Evolutionary conservation across 1,284 basidiomycete species (phyloP), one percentile per base, ranked within the genome.

Genomic region (Fomitopsis pinicola): DNA sequence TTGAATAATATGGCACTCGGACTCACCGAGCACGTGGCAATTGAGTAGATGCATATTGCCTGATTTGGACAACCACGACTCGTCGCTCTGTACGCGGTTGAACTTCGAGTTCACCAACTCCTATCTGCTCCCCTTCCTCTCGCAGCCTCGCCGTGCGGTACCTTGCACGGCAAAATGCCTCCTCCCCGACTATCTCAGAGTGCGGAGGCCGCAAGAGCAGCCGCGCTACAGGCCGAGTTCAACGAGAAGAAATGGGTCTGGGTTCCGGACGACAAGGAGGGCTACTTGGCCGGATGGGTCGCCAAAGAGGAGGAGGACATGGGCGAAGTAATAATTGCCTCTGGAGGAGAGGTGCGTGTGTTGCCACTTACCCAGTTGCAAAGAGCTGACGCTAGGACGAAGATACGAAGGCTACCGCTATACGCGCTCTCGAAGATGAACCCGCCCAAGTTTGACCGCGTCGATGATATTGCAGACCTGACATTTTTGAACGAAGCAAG

Each of bases 401-500:
- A 92, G 90, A 83, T 90, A 69, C 86, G 91, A 55, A 84, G 77
- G 61, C 83, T 96, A 7, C 88, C 90, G 3, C 79, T 93, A 59
- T 89, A 92, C 67, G 84, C 87, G 22, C 76, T 96, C 48, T 94
- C 89, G 68, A 95, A 95, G 80, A 96, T 97, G 93, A 99, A 99
- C 71, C 97, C 97, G 14, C 97, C 97, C 50, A 97, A 98, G 77
- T 99, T 99, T 74, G 96, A 99, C 77, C 87, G 94, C 54, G 96
- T 95, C 2, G 95, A 97, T 67, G 97, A 99, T 76, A 99, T 99
- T 69, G 97, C 97, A 52, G 96, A 99, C 76, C 82, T 99, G 64
- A 99, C 97, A 1, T 98, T 96, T 76, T 80, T 99, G 63, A 99
- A 99, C 74, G 97, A 99, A 82, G 96, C 97, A 10, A 96, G 94